phyloP scores from a whole-genome alignment of 345 rosid species.

The Eucalyptus erythrocorys region DNA sequence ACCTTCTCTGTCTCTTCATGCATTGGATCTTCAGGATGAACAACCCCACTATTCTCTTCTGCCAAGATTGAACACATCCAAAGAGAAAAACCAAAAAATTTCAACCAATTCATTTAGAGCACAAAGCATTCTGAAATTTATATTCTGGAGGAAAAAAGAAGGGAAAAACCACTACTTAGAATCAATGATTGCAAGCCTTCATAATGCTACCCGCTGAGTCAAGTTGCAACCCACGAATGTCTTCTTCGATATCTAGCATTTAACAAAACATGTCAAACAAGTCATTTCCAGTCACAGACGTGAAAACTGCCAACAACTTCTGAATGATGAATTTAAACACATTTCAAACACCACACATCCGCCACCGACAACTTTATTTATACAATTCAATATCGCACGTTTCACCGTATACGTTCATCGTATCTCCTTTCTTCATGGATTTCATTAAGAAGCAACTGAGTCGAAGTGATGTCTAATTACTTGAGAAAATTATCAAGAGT shows the following conservation, averaged over 20 bases:
- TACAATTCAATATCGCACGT: background rate
- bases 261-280: background rate
- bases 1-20: background rate
- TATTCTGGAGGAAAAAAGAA: background rate
- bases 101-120: background rate
- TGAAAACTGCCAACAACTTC: background rate
- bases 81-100: background rate
- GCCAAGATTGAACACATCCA: background rate
- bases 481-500: background rate
- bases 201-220: background rate
- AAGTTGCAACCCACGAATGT: background rate
- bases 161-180: background rate
- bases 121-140: background rate
- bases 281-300: background rate
- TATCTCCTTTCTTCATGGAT: background rate
- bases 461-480: too few species aligned
- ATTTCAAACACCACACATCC: background rate
- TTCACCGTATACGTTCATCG: background rate
- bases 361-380: background rate
- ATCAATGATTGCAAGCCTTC: background rate
- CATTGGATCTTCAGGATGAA: background rate
- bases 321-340: background rate
- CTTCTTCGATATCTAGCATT: background rate
- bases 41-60: slow-evolving; percentile 2
- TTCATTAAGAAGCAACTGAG: background rate